phyloP scores from a whole-genome alignment of 2,329 filamentous ascomycete species.

The Trichoderma sp. region DNA sequence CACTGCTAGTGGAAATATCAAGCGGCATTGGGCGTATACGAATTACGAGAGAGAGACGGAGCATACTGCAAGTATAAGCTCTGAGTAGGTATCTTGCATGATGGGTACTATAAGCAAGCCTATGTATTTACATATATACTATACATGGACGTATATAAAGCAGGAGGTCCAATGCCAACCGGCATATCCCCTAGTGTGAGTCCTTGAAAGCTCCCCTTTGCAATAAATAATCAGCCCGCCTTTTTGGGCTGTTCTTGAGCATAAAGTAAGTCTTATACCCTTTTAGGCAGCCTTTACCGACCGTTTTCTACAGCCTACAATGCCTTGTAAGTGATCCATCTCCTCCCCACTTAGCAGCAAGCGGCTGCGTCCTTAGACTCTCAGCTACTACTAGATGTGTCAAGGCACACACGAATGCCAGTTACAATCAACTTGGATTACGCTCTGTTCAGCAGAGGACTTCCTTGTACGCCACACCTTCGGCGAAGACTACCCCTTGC shows the following conservation, averaged over 20 bases:
- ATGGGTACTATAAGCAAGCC: no score
- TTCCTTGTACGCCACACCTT: neutral
- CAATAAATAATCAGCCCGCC: neutral
- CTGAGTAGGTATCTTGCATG: neutral
- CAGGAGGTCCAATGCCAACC: neutral
- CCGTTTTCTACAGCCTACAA: constrained; percentile 17
- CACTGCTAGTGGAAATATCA: neutral
- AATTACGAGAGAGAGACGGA: neutral
- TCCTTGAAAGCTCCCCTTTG: neutral
- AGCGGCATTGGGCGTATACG: neutral
- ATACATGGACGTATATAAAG: neutral
- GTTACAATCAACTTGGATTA: neutral
- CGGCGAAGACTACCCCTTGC: neutral
- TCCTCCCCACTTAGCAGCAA: constrained; percentile 15
- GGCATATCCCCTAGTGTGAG: neutral
- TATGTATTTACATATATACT: neutral
- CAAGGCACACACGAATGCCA: neutral
- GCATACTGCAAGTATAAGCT: neutral
- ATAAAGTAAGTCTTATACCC: constrained; percentile 4
- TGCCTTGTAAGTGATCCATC: constrained; percentile 1
- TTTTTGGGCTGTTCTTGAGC: neutral
- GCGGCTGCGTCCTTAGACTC: neutral
- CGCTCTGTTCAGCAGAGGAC: neutral
- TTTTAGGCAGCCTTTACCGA: constrained; percentile 19
- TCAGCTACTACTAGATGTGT: constrained; percentile 12